Conservation (phyloP, 306 rosid species). For the Luffa aegyptiaca region DNA sequence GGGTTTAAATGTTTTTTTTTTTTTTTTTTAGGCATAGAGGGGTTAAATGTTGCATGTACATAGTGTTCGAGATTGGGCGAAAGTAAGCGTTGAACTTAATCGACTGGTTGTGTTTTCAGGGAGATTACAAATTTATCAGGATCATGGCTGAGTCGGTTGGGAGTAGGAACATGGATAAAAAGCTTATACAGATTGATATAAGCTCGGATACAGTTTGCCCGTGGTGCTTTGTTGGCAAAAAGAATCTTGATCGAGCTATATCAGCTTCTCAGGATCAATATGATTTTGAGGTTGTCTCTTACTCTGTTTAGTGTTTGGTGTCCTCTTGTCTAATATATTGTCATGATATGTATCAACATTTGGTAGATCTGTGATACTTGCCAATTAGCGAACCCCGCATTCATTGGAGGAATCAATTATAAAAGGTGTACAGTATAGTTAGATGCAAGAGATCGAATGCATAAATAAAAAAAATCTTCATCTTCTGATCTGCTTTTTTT, state of each 20-base stretch:
- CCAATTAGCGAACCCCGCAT: neutral
- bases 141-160: slow-evolving; percentile 43
- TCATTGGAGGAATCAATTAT: neutral
- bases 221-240: slow-evolving; percentile 87
- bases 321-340: neutral
- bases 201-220: slow-evolving; percentile 83
- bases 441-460: neutral
- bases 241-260: slow-evolving; percentile 69
- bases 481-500: neutral
- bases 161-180: slow-evolving; percentile 29
- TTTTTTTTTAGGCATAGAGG: neutral
- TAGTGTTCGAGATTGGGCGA: neutral
- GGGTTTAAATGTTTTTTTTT: neutral
- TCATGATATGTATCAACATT: neutral
- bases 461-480: neutral
- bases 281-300: slow-evolving; percentile 50
- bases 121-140: slow-evolving; percentile 23
- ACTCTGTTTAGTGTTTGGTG: neutral
- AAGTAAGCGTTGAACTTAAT: neutral
- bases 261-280: slow-evolving; percentile 51
- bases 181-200: slow-evolving; percentile 53
- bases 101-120: slow-evolving; percentile 10
- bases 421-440: neutral
- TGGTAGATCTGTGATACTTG: neutral
- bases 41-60: neutral